These are phyloP conservation scores for Solanum bulbocastanum DNA, from an alignment of 257 asterid species.

Conservation along the genomic window DNA sequence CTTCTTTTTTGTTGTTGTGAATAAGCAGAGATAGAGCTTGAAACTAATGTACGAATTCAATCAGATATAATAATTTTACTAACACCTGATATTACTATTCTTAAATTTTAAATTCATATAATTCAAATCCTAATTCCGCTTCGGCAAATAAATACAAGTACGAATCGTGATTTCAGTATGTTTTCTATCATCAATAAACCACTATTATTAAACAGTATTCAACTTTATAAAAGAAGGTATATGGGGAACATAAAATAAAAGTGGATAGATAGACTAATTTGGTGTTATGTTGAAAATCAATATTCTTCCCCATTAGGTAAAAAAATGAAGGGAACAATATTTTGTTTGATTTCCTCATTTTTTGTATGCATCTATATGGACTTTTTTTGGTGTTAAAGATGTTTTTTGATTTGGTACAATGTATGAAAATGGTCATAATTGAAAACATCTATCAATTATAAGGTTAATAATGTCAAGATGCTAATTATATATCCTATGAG, in stretches of 20 bases:
- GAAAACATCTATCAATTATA: background rate
- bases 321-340: background rate
- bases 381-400: background rate
- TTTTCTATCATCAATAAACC: background rate
- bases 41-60: background rate
- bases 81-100: background rate
- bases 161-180: background rate
- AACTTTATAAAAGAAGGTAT: conserved; percentile 3
- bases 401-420: background rate
- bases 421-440: background rate
- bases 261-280: background rate
- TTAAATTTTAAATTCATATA: background rate
- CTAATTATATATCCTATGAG: background rate
- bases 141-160: background rate
- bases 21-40: background rate
- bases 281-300: background rate
- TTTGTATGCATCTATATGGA: background rate
- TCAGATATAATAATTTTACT: background rate
- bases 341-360: background rate
- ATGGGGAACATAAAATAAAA: background rate
- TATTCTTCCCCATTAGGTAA: background rate
- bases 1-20: background rate
- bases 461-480: background rate
- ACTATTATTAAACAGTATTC: background rate
- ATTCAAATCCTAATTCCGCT: background rate